Evolutionary conservation across 116 monocot genomes (phyloP), one percentile per base, ranked within the genome.

Genomic region (Iris pallida): DNA sequence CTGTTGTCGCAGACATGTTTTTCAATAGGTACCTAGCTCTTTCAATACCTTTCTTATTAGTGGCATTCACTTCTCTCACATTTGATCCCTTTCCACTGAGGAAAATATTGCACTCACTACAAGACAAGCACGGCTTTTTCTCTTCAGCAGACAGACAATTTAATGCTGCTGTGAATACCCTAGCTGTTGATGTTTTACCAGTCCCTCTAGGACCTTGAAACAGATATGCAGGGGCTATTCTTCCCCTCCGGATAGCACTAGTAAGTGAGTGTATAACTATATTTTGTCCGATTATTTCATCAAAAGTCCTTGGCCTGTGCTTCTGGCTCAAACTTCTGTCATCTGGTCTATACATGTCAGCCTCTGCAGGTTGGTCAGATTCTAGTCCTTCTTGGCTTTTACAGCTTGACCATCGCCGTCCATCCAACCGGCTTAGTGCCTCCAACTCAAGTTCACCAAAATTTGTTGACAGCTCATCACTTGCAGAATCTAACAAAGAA

Each of bases 371-470:
- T 67, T 57, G 45, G 40, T 56, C 75, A 53, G 78, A 19, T 54
- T 83, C 84, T 41, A 78, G 8, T 16, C 65, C 78, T 18, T 96
- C 95, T 72, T 86, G 84, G 59, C 84, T 96, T 89, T 80, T 88
- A 63, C 86, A 96, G 73, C 78, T 86, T 62, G 95, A 96, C 92
- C 92, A 96, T 80, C 88, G 80, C 52, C 80, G 76, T 66, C 95
- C 92, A 77, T 96, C 95, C 67, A 96, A 77, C 20, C 92, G 75
- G 63, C 89, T 96, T 56, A 79, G 67, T 46, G 85, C 87, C 64
- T 97, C 92, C 75, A 97, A 78, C 48, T 97, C 88, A 76, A 97
- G 85, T 69, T 92, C 97, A 47, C 78, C 93, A 48, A 83, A 83
- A 51, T 83, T 92, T 65, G 75, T 88, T 14, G 82, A 87, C 16